Evolutionary conservation across 2,329 filamentous ascomycete genomes (phyloP), one percentile per base, ranked within the genome.

Genomic region (Aschersonia sp.): DNA sequence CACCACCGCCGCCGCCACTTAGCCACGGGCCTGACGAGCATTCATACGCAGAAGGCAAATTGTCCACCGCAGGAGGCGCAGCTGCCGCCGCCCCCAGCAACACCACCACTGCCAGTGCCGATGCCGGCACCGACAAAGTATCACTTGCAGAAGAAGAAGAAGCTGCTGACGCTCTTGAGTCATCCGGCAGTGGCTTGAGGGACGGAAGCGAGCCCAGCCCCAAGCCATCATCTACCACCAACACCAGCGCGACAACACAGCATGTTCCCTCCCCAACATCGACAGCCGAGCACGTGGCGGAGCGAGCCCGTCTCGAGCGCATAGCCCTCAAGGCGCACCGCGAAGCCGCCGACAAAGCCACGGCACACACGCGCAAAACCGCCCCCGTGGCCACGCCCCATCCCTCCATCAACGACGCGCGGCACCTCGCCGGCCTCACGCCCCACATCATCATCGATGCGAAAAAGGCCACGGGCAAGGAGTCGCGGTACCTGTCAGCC

Each of bases 361-460:
- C 73, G 2, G 69, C 71, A 2, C 76, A 79, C 59, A 67, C 73
- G 4, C 72, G 75, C 48, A 73, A 72, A 49, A 61, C 66, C 0
- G 48, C 57, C 0, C 78, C 79, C 5, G 55, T 64, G 4, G 63
- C 66, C 9, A 81, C 78, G 0, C 56, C 62, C 1, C 71, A 77
- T 57, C 77, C 78, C 1, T 77, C 74, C 10, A 59, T 70, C 49
- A 82, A 81, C 59, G 62, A 66, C 42, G 71, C 78, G 11, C 61
- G 69, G 12, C 77, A 83, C 58, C 69, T 82, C n/a, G 66, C 69
- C 7, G 68, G 70, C 42, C 65, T 80, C 30, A 63, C 68, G 6
- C 81, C 84, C 2, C 77, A 83, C 56, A 70, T 90, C 48, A 84
- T 95, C 50, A 70, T 85, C 29, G 82, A 85, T 50, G 86, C 89